Base-by-base conservation (phyloP, 257 asterid genomes). In the Solanum sparsipilum region DNA sequence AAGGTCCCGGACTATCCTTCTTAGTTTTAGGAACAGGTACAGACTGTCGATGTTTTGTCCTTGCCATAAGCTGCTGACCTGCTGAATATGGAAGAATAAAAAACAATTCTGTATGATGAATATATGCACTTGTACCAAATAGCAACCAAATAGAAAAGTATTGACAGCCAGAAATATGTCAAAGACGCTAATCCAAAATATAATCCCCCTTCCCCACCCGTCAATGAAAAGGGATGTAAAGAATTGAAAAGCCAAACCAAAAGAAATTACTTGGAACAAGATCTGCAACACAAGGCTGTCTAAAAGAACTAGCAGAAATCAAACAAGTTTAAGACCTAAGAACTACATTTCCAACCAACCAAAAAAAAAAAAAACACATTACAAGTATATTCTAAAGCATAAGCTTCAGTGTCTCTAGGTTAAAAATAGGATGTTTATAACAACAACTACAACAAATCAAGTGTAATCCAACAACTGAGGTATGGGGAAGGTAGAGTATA, bases 51-150 rank as follows among this genome's bases (percentile, higher is more conserved):
- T 88, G 92, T 86, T 94, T 95, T 65, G 89, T 91, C 91, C 93
- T 95, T 87, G 93, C 95, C 99, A 96, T 96, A 71, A 46, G 89
- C 34, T 88, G 83, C 34, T 20, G 81, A 71, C 65, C 88, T 86
- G 88, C 83, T 75, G 67, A 31, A 86, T 15, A 70, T 29, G 31
- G 60, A 70, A 86, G 44, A 44, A 86, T 21, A 70, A 86, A 71
- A 68, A 31, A 20, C 18, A 48, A 48, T 27, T 81, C 12, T 29
- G 29, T n/a, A 81, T 52, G 23, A 4, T 46, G 29, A 81, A 44
- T 48, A 29, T 15, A 46, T 81, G 25, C 70, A 81, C 20, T 81
- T 29, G 85, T 9, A 81, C 36, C 36, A 78, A 41, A 74, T 44
- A 78, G 36, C 20, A 76, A 23, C 35, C 63, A 41, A 41, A 41